A percentile compares a stretch with the other conserved stretches of the same genome.
These are phyloP conservation scores for Amanita pseudoporphyria DNA, from an alignment of 768 basidiomycete species.

Conservation along the genomic window DNA sequence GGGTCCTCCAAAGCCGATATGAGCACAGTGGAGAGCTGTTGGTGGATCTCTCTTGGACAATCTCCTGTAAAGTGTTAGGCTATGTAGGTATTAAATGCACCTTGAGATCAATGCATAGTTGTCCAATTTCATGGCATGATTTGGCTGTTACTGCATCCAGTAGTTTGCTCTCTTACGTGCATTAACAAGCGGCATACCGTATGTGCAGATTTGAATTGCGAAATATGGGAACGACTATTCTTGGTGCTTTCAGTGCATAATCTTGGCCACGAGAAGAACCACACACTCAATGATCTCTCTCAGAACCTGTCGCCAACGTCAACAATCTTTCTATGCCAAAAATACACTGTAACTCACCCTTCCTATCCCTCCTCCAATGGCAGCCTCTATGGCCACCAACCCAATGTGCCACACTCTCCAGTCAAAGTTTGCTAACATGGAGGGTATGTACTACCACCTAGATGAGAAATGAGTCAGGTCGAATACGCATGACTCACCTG, in stretches of 20 bases:
- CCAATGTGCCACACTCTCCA: too few relatives aligned
- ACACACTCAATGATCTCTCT: constrained; percentile 74
- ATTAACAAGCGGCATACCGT: constrained; percentile 74
- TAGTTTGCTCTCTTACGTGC: constrained; percentile 44
- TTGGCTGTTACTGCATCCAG: background rate
- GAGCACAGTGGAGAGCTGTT: constrained; percentile 57
- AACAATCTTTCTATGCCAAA: background rate
- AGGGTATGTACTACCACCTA: too few relatives aligned
- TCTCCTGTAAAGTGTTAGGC: constrained; percentile 33
- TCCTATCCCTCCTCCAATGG: constrained; percentile 76
- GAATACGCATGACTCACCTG: too few relatives aligned
- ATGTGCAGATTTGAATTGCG: constrained; percentile 71
- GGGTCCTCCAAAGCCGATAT: constrained; percentile 69
- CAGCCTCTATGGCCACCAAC: constrained; percentile 28
- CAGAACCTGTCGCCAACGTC: constrained; percentile 36
- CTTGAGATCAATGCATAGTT: constrained; percentile 84
- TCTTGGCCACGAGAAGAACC: background rate
- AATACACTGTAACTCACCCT: constrained; percentile 30
- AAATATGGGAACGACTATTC: constrained; percentile 72
- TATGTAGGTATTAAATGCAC: constrained; percentile 25
- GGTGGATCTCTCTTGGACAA: constrained; percentile 65
- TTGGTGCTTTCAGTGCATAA: constrained; percentile 15
- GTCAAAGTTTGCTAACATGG: too few relatives aligned
- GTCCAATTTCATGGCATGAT: constrained; percentile 43
- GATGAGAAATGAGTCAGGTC: too few relatives aligned